A percentile compares a stretch with the other conserved stretches of the same genome.
Conservation (phyloP, 345 rosid genomes). For the Eutrema yunnanense region DNA sequence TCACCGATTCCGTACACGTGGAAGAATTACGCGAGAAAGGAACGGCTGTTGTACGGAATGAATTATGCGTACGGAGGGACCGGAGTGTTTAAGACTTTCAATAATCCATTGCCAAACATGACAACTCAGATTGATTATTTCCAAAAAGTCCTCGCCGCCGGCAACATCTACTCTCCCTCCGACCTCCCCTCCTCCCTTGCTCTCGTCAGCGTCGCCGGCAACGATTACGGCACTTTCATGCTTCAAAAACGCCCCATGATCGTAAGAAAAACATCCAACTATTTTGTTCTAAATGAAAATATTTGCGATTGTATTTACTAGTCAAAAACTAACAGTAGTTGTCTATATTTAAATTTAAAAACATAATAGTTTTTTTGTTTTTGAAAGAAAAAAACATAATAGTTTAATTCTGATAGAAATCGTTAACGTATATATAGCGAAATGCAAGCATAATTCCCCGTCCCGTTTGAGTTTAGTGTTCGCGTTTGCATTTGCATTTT, state of each 20-base stretch:
- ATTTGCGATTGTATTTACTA: not conserved
- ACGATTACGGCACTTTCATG: slow-evolving; percentile 55
- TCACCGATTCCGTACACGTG: slow-evolving; percentile 65
- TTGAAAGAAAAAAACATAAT: not conserved
- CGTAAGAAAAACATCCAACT: slow-evolving; percentile 31
- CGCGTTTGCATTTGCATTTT: not conserved
- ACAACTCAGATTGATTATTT: slow-evolving; percentile 60
- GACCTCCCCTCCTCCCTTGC: slow-evolving; percentile 46
- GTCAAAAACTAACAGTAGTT: not conserved
- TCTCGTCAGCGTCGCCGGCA: slow-evolving; percentile 59
- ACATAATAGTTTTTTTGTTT: too few species aligned
- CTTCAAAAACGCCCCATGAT: slow-evolving; percentile 33
- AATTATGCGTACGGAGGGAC: slow-evolving; percentile 86
- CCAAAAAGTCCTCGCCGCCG: slow-evolving; percentile 33
- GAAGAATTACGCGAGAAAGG: slow-evolving; percentile 28
- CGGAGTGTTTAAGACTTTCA: slow-evolving; percentile 57
- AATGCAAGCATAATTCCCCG: not conserved
- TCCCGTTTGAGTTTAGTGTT: not conserved
- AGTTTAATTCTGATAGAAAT: not conserved
- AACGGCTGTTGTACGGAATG: slow-evolving; percentile 45
- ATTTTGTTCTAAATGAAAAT: not conserved
- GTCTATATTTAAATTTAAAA: not conserved
- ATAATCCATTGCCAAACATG: slow-evolving; percentile 51
- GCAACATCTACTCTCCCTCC: slow-evolving; percentile 27
- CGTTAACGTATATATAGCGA: not conserved